phyloP scores from a whole-genome alignment of 2,329 filamentous ascomycete species.

The Cordyceps cicadae region DNA sequence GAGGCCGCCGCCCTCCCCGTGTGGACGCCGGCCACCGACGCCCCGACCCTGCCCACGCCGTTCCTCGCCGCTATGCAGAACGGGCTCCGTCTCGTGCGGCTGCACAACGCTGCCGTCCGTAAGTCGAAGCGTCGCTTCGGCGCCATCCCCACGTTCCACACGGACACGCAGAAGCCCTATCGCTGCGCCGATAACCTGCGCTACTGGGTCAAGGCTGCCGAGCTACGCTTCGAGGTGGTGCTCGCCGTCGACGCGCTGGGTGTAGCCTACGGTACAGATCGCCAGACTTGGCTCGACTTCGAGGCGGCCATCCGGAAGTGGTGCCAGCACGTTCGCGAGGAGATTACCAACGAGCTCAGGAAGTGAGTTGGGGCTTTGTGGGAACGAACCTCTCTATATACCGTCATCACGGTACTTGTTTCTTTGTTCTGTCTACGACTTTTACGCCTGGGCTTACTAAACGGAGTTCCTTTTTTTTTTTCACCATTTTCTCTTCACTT shows the following conservation, averaged over 20 bases:
- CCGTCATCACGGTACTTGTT: not conserved
- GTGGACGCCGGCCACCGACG: conserved; percentile 47
- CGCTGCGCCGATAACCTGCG: conserved; percentile 86
- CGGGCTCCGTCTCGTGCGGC: conserved; percentile 70
- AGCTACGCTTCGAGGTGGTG: conserved; percentile 84
- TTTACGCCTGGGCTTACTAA: not conserved
- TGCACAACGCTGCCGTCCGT: conserved; percentile 84
- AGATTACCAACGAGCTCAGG: conserved; percentile 62
- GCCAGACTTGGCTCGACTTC: conserved; percentile 68
- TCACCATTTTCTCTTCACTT: not conserved
- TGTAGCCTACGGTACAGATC: conserved; percentile 66
- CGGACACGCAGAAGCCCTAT: conserved; percentile 92
- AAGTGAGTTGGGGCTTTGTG: conserved; percentile 10
- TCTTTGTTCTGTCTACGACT: not conserved
- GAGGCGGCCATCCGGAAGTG: conserved; percentile 76
- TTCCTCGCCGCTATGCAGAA: conserved; percentile 70
- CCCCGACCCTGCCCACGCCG: conserved; percentile 52
- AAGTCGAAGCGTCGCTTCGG: conserved; percentile 83
- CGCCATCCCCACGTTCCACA: conserved; percentile 79
- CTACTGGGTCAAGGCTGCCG: conserved; percentile 93
- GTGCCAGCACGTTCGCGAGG: conserved; percentile 73
- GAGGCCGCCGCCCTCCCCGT: conserved; percentile 49
- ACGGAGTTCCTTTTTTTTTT: not conserved
- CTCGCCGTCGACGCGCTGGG: conserved; percentile 79
- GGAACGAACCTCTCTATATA: not conserved